Percentiles rank a stretch among this genome's conserved stretches.
Evolutionary conservation across 2,329 filamentous ascomycete species (phyloP).

Genomic region (Verticillium nubilum): DNA sequence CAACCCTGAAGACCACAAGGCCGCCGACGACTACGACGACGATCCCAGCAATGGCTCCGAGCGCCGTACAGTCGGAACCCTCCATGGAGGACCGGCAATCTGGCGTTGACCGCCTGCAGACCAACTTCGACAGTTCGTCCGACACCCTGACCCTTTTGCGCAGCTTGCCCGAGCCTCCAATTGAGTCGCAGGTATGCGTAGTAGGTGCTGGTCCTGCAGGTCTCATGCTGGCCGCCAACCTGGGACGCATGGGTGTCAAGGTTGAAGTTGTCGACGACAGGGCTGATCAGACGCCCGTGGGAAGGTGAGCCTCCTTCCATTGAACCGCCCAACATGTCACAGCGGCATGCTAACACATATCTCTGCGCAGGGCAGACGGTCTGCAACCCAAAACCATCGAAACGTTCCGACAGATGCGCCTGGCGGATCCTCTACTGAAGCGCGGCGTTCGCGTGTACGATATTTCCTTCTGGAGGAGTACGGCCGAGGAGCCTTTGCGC

Average conservation of each 20-base stretch:
- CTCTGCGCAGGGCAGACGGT: conserved; percentile 54
- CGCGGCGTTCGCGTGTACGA: conserved; percentile 68
- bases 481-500: conserved; percentile 43
- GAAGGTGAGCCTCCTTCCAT: conserved; percentile 31
- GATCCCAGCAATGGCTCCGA: conserved; percentile 25
- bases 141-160: conserved; percentile 43
- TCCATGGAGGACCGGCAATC: conserved; percentile 23
- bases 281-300: conserved; percentile 61
- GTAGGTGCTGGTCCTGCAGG: conserved; percentile 52
- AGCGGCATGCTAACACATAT: conserved; percentile 9
- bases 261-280: conserved; percentile 64
- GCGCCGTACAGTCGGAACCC: conserved; percentile 24
- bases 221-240: conserved; percentile 47
- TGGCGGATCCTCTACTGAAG: conserved; percentile 63
- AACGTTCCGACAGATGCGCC: conserved; percentile 66
- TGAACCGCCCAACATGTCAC: background rate
- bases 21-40: background rate
- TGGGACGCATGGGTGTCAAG: conserved; percentile 62
- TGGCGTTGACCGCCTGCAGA: conserved; percentile 19
- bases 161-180: conserved; percentile 41
- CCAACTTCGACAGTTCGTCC: conserved; percentile 27
- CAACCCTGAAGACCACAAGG: background rate
- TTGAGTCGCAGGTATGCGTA: conserved; percentile 42
- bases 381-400: conserved; percentile 76
- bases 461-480: conserved; percentile 66